These are phyloP conservation scores for Pleurotus tuoliensis DNA, from an alignment of 768 basidiomycete genomes.

Conservation along the genomic window DNA sequence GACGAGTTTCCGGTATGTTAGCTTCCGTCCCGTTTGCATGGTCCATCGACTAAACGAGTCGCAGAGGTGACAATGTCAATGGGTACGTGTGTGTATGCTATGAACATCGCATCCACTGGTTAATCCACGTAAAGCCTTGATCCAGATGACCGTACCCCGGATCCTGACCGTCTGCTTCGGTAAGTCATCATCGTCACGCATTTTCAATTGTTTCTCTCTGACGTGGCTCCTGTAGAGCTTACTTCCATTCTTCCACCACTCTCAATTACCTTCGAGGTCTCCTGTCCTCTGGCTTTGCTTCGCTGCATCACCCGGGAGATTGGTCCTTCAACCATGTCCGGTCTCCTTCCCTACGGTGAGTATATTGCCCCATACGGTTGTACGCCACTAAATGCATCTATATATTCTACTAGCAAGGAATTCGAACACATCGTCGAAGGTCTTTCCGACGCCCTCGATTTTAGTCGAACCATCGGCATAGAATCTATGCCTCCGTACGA, in stretches of 20 bases:
- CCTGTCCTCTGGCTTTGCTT: constrained; percentile 90
- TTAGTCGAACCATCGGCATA: constrained; percentile 84
- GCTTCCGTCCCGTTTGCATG: background rate
- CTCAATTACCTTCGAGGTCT: constrained; percentile 89
- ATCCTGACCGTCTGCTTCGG: constrained; percentile 88
- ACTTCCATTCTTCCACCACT: constrained; percentile 94
- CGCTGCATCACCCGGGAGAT: constrained; percentile 82
- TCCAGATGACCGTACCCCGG: constrained; percentile 76
- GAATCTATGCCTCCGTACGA: constrained; percentile 61
- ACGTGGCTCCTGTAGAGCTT: constrained; percentile 53
- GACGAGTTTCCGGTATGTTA: constrained; percentile 77
- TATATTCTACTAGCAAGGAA: constrained; percentile 47
- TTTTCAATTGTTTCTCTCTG: background rate
- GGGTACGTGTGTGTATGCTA: constrained; percentile 48
- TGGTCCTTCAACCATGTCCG: constrained; percentile 95
- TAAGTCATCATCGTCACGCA: constrained; percentile 18
- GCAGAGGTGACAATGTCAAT: constrained; percentile 95
- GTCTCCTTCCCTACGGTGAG: constrained; percentile 68
- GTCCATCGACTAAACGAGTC: background rate
- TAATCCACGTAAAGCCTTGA: constrained; percentile 43
- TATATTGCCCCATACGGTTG: constrained; percentile 1
- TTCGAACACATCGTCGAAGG: constrained; percentile 84
- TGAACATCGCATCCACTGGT: constrained; percentile 6
- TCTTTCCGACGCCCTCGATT: constrained; percentile 89
- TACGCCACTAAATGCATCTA: background rate